phyloP scores from a whole-genome alignment of 345 rosid genomes.

The Aegle marmelos region DNA sequence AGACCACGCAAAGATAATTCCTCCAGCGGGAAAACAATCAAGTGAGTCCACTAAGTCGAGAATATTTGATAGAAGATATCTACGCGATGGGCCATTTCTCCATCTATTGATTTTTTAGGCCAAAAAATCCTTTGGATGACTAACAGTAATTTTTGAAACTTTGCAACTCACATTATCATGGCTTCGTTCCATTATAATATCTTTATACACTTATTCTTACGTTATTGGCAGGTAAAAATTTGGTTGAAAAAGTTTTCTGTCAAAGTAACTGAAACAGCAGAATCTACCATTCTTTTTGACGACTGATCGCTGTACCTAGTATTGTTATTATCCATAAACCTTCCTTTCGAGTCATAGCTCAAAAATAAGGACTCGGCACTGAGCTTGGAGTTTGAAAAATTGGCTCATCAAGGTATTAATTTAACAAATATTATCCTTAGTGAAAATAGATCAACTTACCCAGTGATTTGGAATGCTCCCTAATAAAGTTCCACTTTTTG shows the following conservation, averaged over 20 bases:
- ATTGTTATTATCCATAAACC: background rate
- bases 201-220: background rate
- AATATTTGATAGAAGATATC: background rate
- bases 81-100: background rate
- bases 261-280: background rate
- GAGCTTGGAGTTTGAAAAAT: background rate
- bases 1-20: background rate
- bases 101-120: background rate
- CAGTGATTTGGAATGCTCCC: too few species aligned
- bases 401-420: background rate
- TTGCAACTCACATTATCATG: background rate
- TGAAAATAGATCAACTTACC: conserved; percentile 18
- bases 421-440: background rate
- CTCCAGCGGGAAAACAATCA: background rate
- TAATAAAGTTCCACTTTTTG: too few species aligned
- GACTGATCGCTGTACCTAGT: background rate
- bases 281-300: background rate
- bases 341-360: background rate
- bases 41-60: background rate
- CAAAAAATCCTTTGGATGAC: background rate
- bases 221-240: background rate
- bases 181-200: background rate
- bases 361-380: too few species aligned
- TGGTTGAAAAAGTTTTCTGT: background rate
- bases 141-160: background rate